These are phyloP conservation scores for Echium plantagineum DNA, from an alignment of 257 asterid genomes.

Conservation along the genomic window DNA sequence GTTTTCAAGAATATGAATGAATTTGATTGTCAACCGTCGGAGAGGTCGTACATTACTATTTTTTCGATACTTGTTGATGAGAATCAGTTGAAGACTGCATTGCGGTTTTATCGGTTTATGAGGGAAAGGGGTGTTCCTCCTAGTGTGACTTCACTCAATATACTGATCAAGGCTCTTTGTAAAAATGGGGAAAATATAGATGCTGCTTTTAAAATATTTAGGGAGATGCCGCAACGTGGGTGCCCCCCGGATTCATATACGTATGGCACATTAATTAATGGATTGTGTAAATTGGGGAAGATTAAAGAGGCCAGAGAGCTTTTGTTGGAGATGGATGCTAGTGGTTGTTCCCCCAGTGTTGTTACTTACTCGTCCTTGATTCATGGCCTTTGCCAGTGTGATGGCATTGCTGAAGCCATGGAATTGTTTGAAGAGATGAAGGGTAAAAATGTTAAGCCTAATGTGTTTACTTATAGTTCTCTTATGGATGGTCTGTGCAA, in stretches of 20 bases:
- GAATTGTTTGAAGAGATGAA: constrained; percentile 64
- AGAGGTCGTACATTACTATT: constrained; percentile 62
- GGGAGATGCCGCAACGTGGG: constrained; percentile 77
- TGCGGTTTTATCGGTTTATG: constrained; percentile 66
- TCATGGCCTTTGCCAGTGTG: constrained; percentile 56
- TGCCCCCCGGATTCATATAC: constrained; percentile 70
- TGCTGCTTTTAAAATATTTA: constrained; percentile 56
- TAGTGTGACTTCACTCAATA: constrained; percentile 54
- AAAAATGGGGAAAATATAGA: constrained; percentile 58
- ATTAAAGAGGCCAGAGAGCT: constrained; percentile 74
- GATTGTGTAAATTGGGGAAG: constrained; percentile 63
- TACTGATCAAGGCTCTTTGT: constrained; percentile 76
- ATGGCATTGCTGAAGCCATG: constrained; percentile 53
- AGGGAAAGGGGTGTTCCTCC: constrained; percentile 58
- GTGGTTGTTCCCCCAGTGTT: constrained; percentile 65
- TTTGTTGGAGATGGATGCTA: constrained; percentile 63
- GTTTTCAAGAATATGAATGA: constrained; percentile 58
- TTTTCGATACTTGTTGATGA: constrained; percentile 71
- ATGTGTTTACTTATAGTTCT: constrained; percentile 75
- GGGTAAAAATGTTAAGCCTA: constrained; percentile 58
- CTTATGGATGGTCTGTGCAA: constrained; percentile 89
- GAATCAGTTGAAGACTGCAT: constrained; percentile 68
- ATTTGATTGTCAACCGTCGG: constrained; percentile 55
- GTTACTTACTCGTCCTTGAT: constrained; percentile 57
- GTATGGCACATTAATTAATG: constrained; percentile 78